phyloP scores from a whole-genome alignment of 2,329 filamentous ascomycete genomes.

The Erysiphe pulchra region DNA sequence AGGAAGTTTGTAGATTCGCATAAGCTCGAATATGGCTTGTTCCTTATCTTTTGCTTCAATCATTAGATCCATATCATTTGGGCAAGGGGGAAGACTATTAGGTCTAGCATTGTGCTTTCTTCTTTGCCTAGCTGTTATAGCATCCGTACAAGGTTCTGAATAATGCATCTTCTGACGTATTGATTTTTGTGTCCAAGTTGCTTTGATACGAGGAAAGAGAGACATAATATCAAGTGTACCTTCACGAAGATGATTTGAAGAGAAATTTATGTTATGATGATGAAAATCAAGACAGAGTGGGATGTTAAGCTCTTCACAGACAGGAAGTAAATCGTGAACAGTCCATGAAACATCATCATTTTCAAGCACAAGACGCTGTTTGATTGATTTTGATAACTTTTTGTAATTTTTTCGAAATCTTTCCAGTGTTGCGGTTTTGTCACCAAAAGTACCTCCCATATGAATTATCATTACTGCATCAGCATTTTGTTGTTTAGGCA shows the following conservation, averaged over 20 bases:
- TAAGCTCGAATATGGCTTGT: slow-evolving; percentile 82
- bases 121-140: slow-evolving; percentile 51
- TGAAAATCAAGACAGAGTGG: slow-evolving; percentile 82
- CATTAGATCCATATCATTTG: slow-evolving; percentile 79
- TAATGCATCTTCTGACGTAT: slow-evolving; percentile 97
- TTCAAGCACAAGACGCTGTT: slow-evolving; percentile 63
- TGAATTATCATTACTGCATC: slow-evolving; percentile 91
- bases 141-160: slow-evolving; percentile 53
- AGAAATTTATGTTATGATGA: slow-evolving; percentile 86
- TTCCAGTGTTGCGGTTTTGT: slow-evolving; percentile 28
- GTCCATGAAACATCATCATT: slow-evolving; percentile 87
- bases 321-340: slow-evolving; percentile 71
- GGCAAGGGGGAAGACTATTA: slow-evolving; percentile 55
- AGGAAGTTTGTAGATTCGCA: slow-evolving; percentile 65
- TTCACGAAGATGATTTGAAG: slow-evolving; percentile 45
- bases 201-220: slow-evolving; percentile 50
- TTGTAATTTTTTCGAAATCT: slow-evolving; percentile 26
- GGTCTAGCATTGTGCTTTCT: slow-evolving; percentile 72
- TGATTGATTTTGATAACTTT: slow-evolving; percentile 40
- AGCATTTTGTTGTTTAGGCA: slow-evolving; percentile 53
- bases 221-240: slow-evolving; percentile 59
- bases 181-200: slow-evolving; percentile 60
- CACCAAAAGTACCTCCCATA: slow-evolving; percentile 75
- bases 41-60: slow-evolving; percentile 98
- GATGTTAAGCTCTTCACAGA: slow-evolving; percentile 87